Base-by-base conservation (phyloP, 208 protist genomes). In the Trypanosoma congolense region DNA sequence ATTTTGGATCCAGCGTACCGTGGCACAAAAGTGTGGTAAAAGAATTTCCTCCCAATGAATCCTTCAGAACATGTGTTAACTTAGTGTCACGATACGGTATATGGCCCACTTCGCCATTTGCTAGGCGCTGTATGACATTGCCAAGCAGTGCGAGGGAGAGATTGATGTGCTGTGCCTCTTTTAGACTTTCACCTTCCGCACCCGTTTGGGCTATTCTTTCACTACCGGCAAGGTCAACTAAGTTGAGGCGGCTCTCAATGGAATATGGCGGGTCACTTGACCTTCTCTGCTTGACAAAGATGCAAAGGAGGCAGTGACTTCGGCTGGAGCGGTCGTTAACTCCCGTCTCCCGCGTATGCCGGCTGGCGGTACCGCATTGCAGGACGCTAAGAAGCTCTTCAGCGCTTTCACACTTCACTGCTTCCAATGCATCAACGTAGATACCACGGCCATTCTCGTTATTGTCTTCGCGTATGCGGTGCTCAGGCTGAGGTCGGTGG, bases 201-300 rank as follows among this genome's bases (percentile, higher is more conserved):
- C 75, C 31, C 21, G 77, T 79, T 41, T 68, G 67, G 36, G 49
- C 61, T 10, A 91, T 46, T 29, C 75, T 66, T 60, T 96, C 90
- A 52, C 68, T 84, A 5, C 90, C 90, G 4, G 90, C 87, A 18
- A 96, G 64, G 71, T 96, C 90, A 3, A 87, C 80, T 24, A 94
- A 62, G 43, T 75, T 73, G 2, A 96, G 64, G 22, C 64, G 54
- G 35, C 63, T 78, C 41, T 24, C 24, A 14, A 65, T 70, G 31
- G n/a, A n/a, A n/a, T n/a, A n/a, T n/a, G n/a, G n/a, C n/a, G n/a
- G n/a, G n/a, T n/a, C n/a, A n/a, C n/a, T n/a, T 54, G 50, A 18
- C 42, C 47, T 2, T 63, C 70, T 41, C 61, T 84, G 77, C 21
- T 77, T 25, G 6, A 85, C 31, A 44, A 75, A 60, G 33, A 85